A percentile compares a stretch with the other conserved stretches of the same genome.
Evolutionary conservation across 176 grass and related monocot species (phyloP).

Genomic region (Eleusine coracana): DNA sequence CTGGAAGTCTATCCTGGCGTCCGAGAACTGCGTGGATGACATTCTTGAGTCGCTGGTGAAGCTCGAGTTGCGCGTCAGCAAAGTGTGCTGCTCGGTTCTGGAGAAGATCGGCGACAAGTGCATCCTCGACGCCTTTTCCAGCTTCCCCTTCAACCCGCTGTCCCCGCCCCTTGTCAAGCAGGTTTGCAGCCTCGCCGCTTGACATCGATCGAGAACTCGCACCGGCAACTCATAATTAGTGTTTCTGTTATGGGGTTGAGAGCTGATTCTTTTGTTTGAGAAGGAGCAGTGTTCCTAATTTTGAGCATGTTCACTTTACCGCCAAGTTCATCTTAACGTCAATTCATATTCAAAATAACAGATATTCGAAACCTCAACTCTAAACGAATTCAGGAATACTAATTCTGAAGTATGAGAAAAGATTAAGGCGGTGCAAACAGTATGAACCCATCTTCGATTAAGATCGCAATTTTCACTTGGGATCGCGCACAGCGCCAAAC

Average conservation of each 20-base stretch:
- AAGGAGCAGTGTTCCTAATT: background rate
- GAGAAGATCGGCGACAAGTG: conserved; percentile 25
- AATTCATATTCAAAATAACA: no score
- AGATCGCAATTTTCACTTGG: no score
- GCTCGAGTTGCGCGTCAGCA: conserved; percentile 4
- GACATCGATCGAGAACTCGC: background rate
- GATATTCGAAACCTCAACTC: no score
- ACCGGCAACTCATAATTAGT: no score
- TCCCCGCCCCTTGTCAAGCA: background rate
- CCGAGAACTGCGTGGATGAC: conserved; percentile 22
- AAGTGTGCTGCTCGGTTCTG: conserved; percentile 26
- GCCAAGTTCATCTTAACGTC: no score
- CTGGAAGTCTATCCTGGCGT: conserved; percentile 33
- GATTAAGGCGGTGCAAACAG: no score
- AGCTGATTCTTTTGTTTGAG: background rate
- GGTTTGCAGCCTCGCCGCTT: background rate
- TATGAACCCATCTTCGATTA: no score
- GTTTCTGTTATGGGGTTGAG: background rate
- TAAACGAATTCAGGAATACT: no score
- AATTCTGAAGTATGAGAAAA: no score
- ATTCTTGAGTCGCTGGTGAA: background rate
- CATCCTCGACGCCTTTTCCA: conserved; percentile 11
- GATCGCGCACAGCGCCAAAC: no score
- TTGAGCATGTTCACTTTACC: background rate
- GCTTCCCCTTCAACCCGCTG: conserved; percentile 16